Percentiles rank a stretch among this genome's conserved stretches.
phyloP scores from a whole-genome alignment of 2,329 filamentous ascomycete species.

The Claviceps digitariae region DNA sequence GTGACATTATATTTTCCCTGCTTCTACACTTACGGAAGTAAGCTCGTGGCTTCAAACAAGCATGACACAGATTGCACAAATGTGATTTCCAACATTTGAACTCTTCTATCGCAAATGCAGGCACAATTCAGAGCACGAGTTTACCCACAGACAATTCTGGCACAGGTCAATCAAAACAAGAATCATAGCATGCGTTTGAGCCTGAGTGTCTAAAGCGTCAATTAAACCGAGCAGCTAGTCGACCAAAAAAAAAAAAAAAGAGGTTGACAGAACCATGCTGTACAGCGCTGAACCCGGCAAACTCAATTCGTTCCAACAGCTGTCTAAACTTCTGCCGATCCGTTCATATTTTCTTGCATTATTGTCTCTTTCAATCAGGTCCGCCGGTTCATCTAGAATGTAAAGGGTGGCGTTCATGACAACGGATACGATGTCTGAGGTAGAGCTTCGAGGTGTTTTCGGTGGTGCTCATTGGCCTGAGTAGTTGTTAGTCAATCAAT shows the following conservation, averaged over 20 bases:
- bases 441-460: constrained; percentile 69
- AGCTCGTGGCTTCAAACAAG: neutral
- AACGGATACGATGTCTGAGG: constrained; percentile 74
- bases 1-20: neutral
- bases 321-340: neutral
- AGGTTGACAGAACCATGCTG: neutral
- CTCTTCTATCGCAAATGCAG: neutral
- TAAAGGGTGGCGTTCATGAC: constrained; percentile 21
- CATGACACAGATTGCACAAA: neutral
- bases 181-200: neutral
- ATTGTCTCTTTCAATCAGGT: neutral
- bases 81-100: neutral
- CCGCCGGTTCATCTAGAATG: neutral
- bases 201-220: neutral
- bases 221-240: neutral
- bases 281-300: neutral
- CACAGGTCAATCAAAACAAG: neutral
- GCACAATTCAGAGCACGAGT: neutral
- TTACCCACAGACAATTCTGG: neutral
- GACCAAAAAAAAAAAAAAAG: neutral
- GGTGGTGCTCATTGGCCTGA: constrained; percentile 82
- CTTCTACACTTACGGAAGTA: neutral
- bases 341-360: neutral
- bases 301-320: neutral
- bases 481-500: neutral